Percentiles rank a stretch among this genome's conserved stretches.
Evolutionary conservation across 768 basidiomycete species (phyloP).

Genomic region (Serendipita vermifera): DNA sequence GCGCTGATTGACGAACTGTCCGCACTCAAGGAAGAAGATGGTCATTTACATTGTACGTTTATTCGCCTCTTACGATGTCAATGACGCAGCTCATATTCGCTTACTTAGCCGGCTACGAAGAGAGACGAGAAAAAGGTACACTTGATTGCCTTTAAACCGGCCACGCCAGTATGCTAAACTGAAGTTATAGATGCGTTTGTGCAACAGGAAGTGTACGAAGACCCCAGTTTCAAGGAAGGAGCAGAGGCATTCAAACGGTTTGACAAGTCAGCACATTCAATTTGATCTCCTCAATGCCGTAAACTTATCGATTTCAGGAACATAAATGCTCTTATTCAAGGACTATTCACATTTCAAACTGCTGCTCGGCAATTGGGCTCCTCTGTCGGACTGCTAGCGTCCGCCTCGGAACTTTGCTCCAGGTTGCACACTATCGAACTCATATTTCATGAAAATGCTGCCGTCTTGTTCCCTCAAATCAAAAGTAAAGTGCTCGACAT

Average conservation of each 20-base stretch:
- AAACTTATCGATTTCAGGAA: slow-evolving; percentile 9
- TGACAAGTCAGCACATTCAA: slow-evolving; percentile 34
- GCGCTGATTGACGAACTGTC: slow-evolving; percentile 35
- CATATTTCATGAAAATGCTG: slow-evolving; percentile 63
- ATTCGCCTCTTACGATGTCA: not conserved
- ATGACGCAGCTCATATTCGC: slow-evolving; percentile 10
- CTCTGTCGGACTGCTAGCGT: slow-evolving; percentile 64
- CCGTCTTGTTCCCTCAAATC: slow-evolving; percentile 62
- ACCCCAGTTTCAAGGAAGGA: slow-evolving; percentile 53
- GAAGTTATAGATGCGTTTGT: not conserved
- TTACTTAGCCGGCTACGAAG: slow-evolving; percentile 25
- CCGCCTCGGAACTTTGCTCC: slow-evolving; percentile 56
- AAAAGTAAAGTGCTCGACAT: slow-evolving; percentile 30
- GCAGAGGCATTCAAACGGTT: slow-evolving; percentile 53
- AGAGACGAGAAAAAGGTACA: slow-evolving; percentile 42
- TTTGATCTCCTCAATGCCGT: slow-evolving; percentile 8
- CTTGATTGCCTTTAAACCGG: no score
- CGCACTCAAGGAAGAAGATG: slow-evolving; percentile 31
- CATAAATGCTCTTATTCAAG: slow-evolving; percentile 13
- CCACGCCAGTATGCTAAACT: no score
- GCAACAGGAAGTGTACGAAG: slow-evolving; percentile 45
- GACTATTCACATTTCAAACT: slow-evolving; percentile 50
- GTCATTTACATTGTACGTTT: slow-evolving; percentile 13
- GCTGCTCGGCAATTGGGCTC: slow-evolving; percentile 65
- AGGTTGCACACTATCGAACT: slow-evolving; percentile 54